Evolutionary conservation across 108 stramenopile genomes (phyloP).

Genomic region (Schizochytrium sp.): DNA sequence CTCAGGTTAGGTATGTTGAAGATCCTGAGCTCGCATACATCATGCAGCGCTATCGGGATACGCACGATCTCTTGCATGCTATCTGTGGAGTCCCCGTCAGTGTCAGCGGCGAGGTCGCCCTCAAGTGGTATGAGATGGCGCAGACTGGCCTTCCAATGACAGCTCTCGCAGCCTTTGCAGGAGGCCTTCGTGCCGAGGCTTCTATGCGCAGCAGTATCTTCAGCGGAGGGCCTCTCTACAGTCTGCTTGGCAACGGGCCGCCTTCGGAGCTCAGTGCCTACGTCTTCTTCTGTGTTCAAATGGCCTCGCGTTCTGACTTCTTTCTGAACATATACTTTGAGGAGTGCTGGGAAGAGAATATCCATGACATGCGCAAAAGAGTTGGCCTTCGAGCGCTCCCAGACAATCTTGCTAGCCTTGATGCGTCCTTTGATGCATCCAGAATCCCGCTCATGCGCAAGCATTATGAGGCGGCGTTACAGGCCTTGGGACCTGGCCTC

Average conservation of each 20-base stretch:
- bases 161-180: constrained; percentile 71
- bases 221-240: not conserved
- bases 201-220: constrained; percentile 7
- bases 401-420: not conserved
- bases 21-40: constrained; percentile 90
- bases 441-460: constrained; percentile 33
- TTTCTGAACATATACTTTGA: constrained; percentile 59
- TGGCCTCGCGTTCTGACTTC: not conserved
- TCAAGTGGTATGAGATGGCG: constrained; percentile 95
- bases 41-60: constrained; percentile 91
- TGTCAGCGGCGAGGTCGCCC: constrained; percentile 91
- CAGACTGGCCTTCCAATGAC: constrained; percentile 92
- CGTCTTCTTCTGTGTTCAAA: not conserved
- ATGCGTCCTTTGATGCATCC: constrained; percentile 6
- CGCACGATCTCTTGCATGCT: constrained; percentile 95
- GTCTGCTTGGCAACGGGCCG: not conserved
- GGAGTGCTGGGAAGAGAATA: constrained; percentile 30
- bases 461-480: constrained; percentile 17
- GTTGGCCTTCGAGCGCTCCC: constrained; percentile 27
- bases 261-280: constrained; percentile 13
- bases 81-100: constrained; percentile 92
- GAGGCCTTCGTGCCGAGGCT: constrained; percentile 65
- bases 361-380: not conserved
- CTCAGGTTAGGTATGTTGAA: constrained; percentile 78
- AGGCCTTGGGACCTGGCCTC: constrained; percentile 36